These are phyloP conservation scores for Athelia psychrophila DNA, from an alignment of 1,284 basidiomycete species.

Conservation along the genomic window DNA sequence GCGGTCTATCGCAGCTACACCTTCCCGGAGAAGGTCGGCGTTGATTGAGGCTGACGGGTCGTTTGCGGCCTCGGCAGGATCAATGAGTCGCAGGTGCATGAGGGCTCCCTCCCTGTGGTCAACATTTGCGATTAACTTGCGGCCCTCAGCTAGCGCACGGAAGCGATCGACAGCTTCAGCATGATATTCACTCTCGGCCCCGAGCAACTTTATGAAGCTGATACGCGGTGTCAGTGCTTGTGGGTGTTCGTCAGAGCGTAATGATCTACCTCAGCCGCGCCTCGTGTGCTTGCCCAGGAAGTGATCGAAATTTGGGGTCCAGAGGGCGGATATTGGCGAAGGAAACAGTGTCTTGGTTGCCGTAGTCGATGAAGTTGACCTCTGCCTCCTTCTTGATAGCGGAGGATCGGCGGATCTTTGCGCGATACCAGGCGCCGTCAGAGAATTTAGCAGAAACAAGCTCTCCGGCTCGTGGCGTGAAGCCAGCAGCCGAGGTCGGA, in stretches of 20 bases:
- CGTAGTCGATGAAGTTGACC: conserved; percentile 86
- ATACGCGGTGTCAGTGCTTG: too few species aligned
- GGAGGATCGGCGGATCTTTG: conserved; percentile 80
- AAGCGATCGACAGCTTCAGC: conserved; percentile 84
- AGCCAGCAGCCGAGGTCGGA: conserved; percentile 55
- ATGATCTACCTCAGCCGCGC: conserved; percentile 64
- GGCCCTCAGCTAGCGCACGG: conserved; percentile 80
- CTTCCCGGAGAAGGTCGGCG: conserved; percentile 78
- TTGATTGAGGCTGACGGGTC: conserved; percentile 82
- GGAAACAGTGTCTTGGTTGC: conserved; percentile 82
- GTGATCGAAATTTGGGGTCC: conserved; percentile 80
- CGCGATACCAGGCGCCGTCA: conserved; percentile 93
- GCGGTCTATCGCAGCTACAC: conserved; percentile 75
- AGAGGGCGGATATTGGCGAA: conserved; percentile 80
- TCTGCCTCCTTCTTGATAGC: conserved; percentile 87
- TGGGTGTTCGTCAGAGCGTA: too few species aligned
- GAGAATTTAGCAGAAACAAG: conserved; percentile 89
- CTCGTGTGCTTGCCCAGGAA: conserved; percentile 84
- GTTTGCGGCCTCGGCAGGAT: conserved; percentile 70
- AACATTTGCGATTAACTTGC: conserved; percentile 87
- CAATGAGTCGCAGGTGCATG: conserved; percentile 86
- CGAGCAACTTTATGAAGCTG: conserved; percentile 84
- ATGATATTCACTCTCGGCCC: conserved; percentile 80
- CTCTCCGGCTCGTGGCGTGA: conserved; percentile 81
- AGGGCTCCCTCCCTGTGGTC: conserved; percentile 79